Percentiles rank a stretch among this genome's conserved stretches.
Evolutionary conservation across 2,329 filamentous ascomycete species (phyloP).

Genomic region (Dactylellina haptotyla): DNA sequence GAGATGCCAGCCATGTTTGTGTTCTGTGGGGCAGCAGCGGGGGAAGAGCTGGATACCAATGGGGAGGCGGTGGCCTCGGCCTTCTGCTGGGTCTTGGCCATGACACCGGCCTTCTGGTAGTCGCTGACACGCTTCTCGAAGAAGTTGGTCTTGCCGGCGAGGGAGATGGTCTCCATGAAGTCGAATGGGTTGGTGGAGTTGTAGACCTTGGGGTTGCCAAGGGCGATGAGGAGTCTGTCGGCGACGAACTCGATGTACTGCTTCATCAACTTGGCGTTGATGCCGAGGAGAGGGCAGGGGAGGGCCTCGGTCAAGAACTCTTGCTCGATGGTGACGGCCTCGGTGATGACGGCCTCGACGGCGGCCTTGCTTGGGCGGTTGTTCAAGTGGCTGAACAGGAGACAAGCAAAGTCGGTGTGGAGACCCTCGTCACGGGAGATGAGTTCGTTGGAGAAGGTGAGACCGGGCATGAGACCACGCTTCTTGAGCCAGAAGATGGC

Average conservation of each 20-base stretch:
- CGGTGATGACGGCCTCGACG: slow-evolving; percentile 87
- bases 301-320: slow-evolving; percentile 98
- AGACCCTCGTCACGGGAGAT: slow-evolving; percentile 99
- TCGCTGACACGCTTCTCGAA: slow-evolving; percentile 99
- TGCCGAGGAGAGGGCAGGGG: slow-evolving; percentile 90
- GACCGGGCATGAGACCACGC: slow-evolving; percentile 96
- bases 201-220: slow-evolving; percentile 95
- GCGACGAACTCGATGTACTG: slow-evolving; percentile 99
- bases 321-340: slow-evolving; percentile 93
- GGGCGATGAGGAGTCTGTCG: slow-evolving; percentile 88
- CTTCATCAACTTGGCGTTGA: slow-evolving; percentile 98
- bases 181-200: slow-evolving; percentile 95
- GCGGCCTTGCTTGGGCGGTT: slow-evolving; percentile 84
- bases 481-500: slow-evolving; percentile 99
- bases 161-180: slow-evolving; percentile 99
- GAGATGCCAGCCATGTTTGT: slow-evolving; percentile 80
- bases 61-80: slow-evolving; percentile 62
- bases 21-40: slow-evolving; percentile 66
- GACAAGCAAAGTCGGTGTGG: slow-evolving; percentile 98
- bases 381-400: slow-evolving; percentile 97
- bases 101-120: slow-evolving; percentile 99
- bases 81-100: slow-evolving; percentile 88
- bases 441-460: slow-evolving; percentile 99
- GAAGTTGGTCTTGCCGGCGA: slow-evolving; percentile 99
- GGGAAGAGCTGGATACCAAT: slow-evolving; percentile 64